Percentiles rank a stretch among this genome's conserved stretches.
Evolutionary conservation across 2,329 filamentous ascomycete genomes (phyloP).

Genomic region (Tolypocladium inflatum): DNA sequence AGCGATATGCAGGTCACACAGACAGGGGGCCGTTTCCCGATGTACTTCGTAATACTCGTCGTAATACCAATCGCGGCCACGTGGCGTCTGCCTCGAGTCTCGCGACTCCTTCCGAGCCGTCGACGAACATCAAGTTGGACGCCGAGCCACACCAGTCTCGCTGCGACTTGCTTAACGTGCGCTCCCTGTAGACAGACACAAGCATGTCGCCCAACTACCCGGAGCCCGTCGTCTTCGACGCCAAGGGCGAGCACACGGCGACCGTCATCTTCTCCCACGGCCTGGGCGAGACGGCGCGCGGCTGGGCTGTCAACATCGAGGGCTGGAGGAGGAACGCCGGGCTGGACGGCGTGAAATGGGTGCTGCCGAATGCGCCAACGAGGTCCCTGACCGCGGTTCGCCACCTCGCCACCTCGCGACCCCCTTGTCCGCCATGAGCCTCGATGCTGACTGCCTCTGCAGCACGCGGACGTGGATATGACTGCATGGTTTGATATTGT

Average conservation of each 20-base stretch:
- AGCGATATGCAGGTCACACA: too few species aligned
- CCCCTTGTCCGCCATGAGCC: not conserved
- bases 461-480: slow-evolving; percentile 70
- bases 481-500: slow-evolving; percentile 74
- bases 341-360: slow-evolving; percentile 77
- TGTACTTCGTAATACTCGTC: too few species aligned
- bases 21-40: too few species aligned
- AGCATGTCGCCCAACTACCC: not conserved
- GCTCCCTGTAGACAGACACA: not conserved
- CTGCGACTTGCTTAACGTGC: too few species aligned
- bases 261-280: slow-evolving; percentile 87
- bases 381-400: slow-evolving; percentile 61
- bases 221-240: slow-evolving; percentile 58
- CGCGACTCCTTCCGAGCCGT: too few species aligned
- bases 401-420: not conserved
- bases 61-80: too few species aligned
- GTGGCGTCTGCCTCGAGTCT: too few species aligned
- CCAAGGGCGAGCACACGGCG: slow-evolving; percentile 70
- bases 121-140: too few species aligned
- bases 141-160: not conserved
- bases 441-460: not conserved
- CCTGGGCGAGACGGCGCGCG: slow-evolving; percentile 66
- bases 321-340: slow-evolving; percentile 69
- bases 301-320: slow-evolving; percentile 69
- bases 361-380: slow-evolving; percentile 74